phyloP scores from a whole-genome alignment of 2,329 filamentous ascomycete species.

The Colletotrichum tropicicola region DNA sequence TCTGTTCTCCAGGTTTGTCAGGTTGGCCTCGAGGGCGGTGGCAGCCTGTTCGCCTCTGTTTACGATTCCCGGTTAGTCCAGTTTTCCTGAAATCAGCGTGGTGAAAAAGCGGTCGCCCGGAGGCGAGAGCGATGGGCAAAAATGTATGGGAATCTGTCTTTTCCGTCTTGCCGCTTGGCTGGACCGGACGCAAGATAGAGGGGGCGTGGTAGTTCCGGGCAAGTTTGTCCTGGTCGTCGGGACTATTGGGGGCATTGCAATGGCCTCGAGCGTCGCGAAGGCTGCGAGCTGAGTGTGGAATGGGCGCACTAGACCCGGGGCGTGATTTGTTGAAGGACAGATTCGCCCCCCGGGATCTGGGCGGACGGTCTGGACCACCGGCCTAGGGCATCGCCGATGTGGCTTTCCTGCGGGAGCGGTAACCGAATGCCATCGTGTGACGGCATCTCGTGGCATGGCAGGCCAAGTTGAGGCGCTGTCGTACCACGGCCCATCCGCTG shows the following conservation, averaged over 20 bases:
- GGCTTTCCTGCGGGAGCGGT: conserved; percentile 11
- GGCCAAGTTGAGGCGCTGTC: background rate
- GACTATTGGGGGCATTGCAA: conserved; percentile 1
- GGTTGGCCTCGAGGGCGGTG: conserved; percentile 59
- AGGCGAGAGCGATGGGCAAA: conserved; percentile 2
- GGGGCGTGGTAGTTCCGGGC: background rate
- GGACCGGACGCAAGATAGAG: background rate
- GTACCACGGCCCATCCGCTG: background rate
- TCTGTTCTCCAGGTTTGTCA: conserved; percentile 61
- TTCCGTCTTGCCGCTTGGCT: conserved; percentile 23
- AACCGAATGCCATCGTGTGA: conserved; percentile 18
- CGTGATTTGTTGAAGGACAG: background rate
- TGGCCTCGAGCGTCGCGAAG: background rate
- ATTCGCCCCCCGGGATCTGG: background rate
- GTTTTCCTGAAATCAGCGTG: background rate
- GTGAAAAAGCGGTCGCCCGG: conserved; percentile 19
- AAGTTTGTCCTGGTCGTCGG: background rate
- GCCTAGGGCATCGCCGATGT: conserved; percentile 8
- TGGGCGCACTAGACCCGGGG: conserved; percentile 3
- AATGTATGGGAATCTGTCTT: conserved; percentile 24
- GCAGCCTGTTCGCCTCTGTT: conserved; percentile 64
- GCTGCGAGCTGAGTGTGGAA: background rate
- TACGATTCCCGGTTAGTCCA: conserved; percentile 25
- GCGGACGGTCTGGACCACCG: conserved; percentile 2
- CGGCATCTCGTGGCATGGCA: background rate